phyloP scores from a whole-genome alignment of 352 stramenopile genomes.

The Phytophthora chlamydospora region DNA sequence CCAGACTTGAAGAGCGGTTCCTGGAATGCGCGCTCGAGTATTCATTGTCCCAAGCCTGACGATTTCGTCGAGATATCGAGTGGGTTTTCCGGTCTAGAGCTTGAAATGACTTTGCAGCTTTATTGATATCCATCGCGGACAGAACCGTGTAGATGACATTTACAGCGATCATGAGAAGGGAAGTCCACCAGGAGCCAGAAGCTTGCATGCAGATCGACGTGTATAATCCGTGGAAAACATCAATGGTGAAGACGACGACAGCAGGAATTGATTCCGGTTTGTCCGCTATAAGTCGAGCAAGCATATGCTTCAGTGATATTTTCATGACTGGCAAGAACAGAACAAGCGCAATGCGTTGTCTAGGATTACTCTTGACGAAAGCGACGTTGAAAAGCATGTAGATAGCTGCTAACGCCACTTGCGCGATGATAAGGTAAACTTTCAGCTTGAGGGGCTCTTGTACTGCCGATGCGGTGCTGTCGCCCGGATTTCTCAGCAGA shows the following conservation, averaged over 20 bases:
- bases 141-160: slow-evolving; percentile 14
- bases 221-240: slow-evolving; percentile 27
- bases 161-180: slow-evolving; percentile 13
- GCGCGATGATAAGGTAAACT: slow-evolving; percentile 9
- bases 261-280: slow-evolving; percentile 10
- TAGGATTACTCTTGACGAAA: slow-evolving; percentile 5
- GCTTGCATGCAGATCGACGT: slow-evolving; percentile 21
- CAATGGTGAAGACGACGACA: slow-evolving; percentile 23
- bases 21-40: not conserved
- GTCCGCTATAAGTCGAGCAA: slow-evolving; percentile 6
- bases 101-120: slow-evolving; percentile 5
- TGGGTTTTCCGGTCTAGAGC: slow-evolving; percentile 1
- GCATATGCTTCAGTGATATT: slow-evolving; percentile 12
- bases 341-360: slow-evolving; percentile 4
- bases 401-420: slow-evolving; percentile 6
- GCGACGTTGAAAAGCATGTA: slow-evolving; percentile 18
- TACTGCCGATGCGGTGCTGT: not conserved
- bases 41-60: not conserved
- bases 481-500: not conserved
- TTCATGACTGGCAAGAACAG: slow-evolving; percentile 19
- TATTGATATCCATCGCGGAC: slow-evolving; percentile 16
- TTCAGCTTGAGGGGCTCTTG: slow-evolving; percentile 8
- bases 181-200: slow-evolving; percentile 12
- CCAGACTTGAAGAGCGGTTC: slow-evolving; percentile 3
- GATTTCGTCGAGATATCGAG: not conserved